Conservation (phyloP, 2,329 filamentous ascomycete species). For the Trichoderma oligosporum region DNA sequence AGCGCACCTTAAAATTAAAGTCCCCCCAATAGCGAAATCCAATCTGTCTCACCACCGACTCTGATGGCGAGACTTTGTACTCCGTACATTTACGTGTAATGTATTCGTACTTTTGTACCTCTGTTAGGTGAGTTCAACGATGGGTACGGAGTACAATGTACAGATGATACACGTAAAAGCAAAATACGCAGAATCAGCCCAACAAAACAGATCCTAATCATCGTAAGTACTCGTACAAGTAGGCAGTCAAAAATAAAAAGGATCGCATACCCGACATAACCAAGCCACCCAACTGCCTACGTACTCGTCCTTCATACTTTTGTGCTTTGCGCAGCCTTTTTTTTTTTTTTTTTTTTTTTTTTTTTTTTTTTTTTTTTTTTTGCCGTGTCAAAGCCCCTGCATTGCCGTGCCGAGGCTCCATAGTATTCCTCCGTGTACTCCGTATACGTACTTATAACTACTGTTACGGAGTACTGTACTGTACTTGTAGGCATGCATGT, state of each 20-base stretch:
- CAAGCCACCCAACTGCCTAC: conserved; percentile 3
- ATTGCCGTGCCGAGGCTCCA: background rate
- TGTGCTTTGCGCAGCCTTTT: background rate
- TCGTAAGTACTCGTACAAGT: too few relatives aligned
- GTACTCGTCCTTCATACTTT: background rate
- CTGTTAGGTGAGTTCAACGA: too few relatives aligned
- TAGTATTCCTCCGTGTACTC: background rate
- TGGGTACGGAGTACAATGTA: background rate
- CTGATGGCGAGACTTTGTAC: conserved; percentile 2
- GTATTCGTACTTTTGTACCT: too few relatives aligned
- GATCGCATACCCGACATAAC: conserved; percentile 1
- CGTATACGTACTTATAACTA: too few relatives aligned
- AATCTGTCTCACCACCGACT: conserved; percentile 3
- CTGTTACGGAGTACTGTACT: too few relatives aligned
- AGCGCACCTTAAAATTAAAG: background rate
- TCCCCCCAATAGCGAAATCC: too few relatives aligned
- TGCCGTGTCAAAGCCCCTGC: conserved; percentile 1
- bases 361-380: background rate
- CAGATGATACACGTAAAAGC: background rate
- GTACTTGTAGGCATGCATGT: too few relatives aligned
- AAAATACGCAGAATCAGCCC: background rate
- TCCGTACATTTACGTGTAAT: too few relatives aligned
- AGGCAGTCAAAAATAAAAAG: background rate
- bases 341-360: background rate
- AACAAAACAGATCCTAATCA: too few relatives aligned